Evolutionary conservation across 2,329 filamentous ascomycete genomes (phyloP).

Genomic region (Colletotrichum plurivorum): DNA sequence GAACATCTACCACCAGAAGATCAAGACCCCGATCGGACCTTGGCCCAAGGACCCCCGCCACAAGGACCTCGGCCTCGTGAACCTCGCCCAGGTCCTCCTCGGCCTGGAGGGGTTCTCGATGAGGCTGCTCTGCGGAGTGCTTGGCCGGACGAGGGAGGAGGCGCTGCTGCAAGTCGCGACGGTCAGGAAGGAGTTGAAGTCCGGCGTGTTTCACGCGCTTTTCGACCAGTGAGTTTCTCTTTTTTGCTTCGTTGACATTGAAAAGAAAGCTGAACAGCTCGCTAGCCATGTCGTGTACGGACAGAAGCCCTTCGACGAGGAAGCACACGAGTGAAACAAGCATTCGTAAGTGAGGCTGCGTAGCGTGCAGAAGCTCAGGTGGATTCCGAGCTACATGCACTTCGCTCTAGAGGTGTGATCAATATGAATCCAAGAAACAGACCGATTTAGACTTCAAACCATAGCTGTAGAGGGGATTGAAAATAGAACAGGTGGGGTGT

Average conservation of each 20-base stretch:
- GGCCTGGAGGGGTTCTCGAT: conserved; percentile 43
- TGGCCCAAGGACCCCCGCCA: conserved; percentile 58
- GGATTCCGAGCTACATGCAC: too few relatives aligned
- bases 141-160: conserved; percentile 46
- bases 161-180: conserved; percentile 45
- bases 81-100: conserved; percentile 43
- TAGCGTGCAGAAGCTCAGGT: too few relatives aligned
- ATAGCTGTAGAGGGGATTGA: too few relatives aligned
- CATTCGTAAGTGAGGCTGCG: too few relatives aligned
- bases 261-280: conserved; percentile 28
- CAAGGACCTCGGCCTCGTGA: conserved; percentile 54
- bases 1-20: conserved; percentile 46
- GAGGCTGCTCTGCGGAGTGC: conserved; percentile 47
- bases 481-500: too few relatives aligned
- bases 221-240: not conserved
- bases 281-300: too few relatives aligned
- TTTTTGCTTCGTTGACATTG: not conserved
- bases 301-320: too few relatives aligned
- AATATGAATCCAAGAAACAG: too few relatives aligned
- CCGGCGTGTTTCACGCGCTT: not conserved
- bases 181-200: conserved; percentile 22
- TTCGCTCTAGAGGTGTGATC: too few relatives aligned
- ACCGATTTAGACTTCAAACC: too few relatives aligned
- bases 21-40: conserved; percentile 49
- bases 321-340: too few relatives aligned